A percentile compares a stretch with the other conserved stretches of the same genome.
Evolutionary conservation across 2,329 filamentous ascomycete species (phyloP).

Genomic region (Fusarium graminum): DNA sequence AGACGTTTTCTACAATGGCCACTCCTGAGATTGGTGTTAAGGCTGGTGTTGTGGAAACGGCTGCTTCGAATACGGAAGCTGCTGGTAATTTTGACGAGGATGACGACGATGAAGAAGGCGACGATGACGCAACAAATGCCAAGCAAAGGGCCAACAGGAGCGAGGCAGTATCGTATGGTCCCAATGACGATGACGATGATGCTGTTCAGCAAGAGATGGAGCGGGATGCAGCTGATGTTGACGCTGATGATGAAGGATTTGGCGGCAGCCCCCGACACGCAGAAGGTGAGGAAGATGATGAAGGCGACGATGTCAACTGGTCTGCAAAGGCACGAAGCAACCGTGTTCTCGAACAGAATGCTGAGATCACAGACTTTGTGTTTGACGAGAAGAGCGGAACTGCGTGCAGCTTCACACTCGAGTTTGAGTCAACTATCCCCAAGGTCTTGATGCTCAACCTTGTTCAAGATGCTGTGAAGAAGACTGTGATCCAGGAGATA

Average conservation of each 20-base stretch:
- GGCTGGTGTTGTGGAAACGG: conserved; percentile 66
- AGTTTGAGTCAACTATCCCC: conserved; percentile 82
- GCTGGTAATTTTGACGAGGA: conserved; percentile 56
- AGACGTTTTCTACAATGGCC: conserved; percentile 73
- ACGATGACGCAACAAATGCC: conserved; percentile 80
- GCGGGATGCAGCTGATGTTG: conserved; percentile 69
- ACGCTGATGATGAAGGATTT: conserved; percentile 66
- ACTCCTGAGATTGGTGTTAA: conserved; percentile 78
- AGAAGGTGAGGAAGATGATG: conserved; percentile 55
- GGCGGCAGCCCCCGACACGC: conserved; percentile 62
- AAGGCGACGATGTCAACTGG: conserved; percentile 54
- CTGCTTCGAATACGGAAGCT: conserved; percentile 53
- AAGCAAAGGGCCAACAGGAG: conserved; percentile 81
- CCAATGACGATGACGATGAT: conserved; percentile 92
- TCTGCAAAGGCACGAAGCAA: conserved; percentile 67
- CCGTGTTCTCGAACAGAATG: conserved; percentile 72
- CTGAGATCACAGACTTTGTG: conserved; percentile 79
- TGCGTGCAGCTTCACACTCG: conserved; percentile 85
- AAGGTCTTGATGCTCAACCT: conserved; percentile 95
- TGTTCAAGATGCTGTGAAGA: conserved; percentile 83
- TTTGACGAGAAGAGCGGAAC: conserved; percentile 81
- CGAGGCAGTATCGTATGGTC: conserved; percentile 89
- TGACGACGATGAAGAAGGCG: conserved; percentile 76
- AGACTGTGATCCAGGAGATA: conserved; percentile 89
- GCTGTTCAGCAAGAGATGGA: conserved; percentile 75